Percentiles rank a stretch among this genome's conserved stretches.
Conservation (phyloP, 805 yeast species). For the Saccharomycopsis fibuligera region DNA sequence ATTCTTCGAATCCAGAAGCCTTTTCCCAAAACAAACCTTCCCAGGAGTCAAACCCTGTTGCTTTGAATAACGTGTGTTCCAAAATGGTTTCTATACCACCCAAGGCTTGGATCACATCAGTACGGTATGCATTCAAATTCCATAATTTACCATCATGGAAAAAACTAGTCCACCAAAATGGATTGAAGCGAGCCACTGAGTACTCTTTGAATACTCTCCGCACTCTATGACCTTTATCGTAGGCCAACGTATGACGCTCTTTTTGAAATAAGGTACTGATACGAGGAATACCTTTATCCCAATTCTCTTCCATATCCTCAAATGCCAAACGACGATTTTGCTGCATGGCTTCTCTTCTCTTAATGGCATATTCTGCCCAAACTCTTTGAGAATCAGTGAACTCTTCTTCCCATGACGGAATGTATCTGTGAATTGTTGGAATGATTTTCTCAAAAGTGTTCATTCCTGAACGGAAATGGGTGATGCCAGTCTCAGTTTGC, state of each 20-base stretch:
- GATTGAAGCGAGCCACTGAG: conserved; percentile 65
- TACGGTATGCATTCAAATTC: conserved; percentile 87
- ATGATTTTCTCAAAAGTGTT: conserved; percentile 70
- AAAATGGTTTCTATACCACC: conserved; percentile 96
- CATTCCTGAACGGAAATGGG: conserved; percentile 94
- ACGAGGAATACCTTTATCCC: conserved; percentile 97
- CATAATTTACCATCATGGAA: conserved; percentile 95
- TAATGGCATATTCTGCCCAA: conserved; percentile 95
- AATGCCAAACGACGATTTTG: conserved; percentile 81
- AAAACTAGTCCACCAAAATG: conserved; percentile 95
- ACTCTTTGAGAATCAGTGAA: conserved; percentile 90
- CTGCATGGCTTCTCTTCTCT: conserved; percentile 78
- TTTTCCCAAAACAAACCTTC: conserved; percentile 99
- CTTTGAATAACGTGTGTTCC: conserved; percentile 92
- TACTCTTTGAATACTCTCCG: conserved; percentile 74
- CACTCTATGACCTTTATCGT: conserved; percentile 88
- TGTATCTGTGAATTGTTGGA: conserved; percentile 89
- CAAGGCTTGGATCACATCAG: conserved; percentile 93
- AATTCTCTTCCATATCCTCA: conserved; percentile 88
- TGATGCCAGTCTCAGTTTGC: conserved; percentile 91
- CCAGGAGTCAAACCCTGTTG: conserved; percentile 97
- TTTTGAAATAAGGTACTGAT: conserved; percentile 92
- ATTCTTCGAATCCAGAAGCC: conserved; percentile 94
- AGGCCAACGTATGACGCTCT: conserved; percentile 89
- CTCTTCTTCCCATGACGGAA: conserved; percentile 96